Percentiles rank a stretch among this genome's conserved stretches.
Evolutionary conservation across 345 rosid species (phyloP).

Genomic region (Draba incana): DNA sequence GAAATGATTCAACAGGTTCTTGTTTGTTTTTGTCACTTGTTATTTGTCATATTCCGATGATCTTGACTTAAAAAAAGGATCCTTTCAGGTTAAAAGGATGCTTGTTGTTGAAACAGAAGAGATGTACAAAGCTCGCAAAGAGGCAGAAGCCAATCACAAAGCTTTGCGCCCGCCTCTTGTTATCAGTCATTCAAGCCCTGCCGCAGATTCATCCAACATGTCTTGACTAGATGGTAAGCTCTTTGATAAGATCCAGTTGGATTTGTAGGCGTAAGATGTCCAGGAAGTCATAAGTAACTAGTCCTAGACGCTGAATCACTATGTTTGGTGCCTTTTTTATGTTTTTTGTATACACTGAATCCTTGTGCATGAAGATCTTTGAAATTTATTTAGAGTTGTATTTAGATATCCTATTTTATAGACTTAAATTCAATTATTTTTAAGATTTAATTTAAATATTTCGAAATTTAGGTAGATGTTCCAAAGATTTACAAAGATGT

Average conservation of each 20-base stretch:
- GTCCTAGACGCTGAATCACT: slow-evolving; percentile 19
- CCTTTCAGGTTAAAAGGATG: slow-evolving; percentile 83
- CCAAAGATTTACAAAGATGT: too few species aligned
- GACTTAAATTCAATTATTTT: too few species aligned
- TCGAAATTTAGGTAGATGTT: too few species aligned
- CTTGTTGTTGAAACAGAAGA: slow-evolving; percentile 79
- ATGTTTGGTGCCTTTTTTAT: slow-evolving; percentile 6
- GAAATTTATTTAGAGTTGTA: too few species aligned
- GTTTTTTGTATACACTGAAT: slow-evolving; percentile 22
- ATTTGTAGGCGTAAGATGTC: slow-evolving; percentile 3
- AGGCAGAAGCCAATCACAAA: slow-evolving; percentile 55
- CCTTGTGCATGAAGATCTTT: slow-evolving; percentile 17
- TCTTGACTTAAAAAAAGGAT: too few species aligned
- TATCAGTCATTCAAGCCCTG: slow-evolving; percentile 52
- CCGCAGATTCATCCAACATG: slow-evolving; percentile 46
- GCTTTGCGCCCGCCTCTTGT: slow-evolving; percentile 66
- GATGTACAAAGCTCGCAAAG: slow-evolving; percentile 76
- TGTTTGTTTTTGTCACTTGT: neutral
- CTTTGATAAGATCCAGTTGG: slow-evolving; percentile 18
- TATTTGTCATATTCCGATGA: neutral
- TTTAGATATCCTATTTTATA: too few species aligned
- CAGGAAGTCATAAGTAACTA: slow-evolving; percentile 29
- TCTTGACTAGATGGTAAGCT: slow-evolving; percentile 32
- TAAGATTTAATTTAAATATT: too few species aligned
- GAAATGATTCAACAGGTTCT: slow-evolving; percentile 81